These are phyloP conservation scores for Geranium incanum DNA, from an alignment of 441 rosid genomes.

Conservation along the genomic window DNA sequence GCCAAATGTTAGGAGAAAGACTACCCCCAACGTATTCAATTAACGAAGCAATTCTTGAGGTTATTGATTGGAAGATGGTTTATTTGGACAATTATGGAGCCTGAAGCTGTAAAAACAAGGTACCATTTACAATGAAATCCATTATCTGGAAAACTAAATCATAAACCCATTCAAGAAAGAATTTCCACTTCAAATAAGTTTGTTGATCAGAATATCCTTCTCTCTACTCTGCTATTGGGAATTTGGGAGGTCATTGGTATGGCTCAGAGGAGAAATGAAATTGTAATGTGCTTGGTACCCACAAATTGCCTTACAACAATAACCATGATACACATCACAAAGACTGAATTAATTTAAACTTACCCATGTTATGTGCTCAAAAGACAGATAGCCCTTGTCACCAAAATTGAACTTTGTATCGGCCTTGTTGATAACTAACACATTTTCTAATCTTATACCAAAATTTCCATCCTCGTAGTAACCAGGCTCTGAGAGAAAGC, in stretches of 20 bases:
- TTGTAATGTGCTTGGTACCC: neutral
- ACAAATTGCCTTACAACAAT: neutral
- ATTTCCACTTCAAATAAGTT: no score
- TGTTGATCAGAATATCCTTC: no score
- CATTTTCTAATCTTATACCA: slow-evolving; percentile 92
- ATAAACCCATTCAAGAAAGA: no score
- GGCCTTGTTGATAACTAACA: slow-evolving; percentile 62
- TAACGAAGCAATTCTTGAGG: neutral
- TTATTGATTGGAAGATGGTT: neutral
- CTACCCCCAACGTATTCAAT: neutral
- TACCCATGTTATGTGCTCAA: slow-evolving; percentile 98
- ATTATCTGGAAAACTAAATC: no score
- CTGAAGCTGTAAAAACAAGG: no score
- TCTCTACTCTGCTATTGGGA: no score
- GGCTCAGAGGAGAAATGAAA: no score
- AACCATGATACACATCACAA: neutral
- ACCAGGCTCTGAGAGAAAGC: slow-evolving; percentile 69
- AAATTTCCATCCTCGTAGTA: slow-evolving; percentile 94
- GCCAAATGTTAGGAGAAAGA: neutral
- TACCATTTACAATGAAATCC: no score
- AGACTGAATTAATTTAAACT: slow-evolving; percentile 20
- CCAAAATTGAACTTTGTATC: slow-evolving; percentile 76
- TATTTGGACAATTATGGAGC: no score
- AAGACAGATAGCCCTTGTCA: slow-evolving; percentile 74
- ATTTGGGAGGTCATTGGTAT: no score